A percentile compares a stretch with the other conserved stretches of the same genome.
Conservation (phyloP, 768 basidiomycete species). For the Xanthoconium purpureum region DNA sequence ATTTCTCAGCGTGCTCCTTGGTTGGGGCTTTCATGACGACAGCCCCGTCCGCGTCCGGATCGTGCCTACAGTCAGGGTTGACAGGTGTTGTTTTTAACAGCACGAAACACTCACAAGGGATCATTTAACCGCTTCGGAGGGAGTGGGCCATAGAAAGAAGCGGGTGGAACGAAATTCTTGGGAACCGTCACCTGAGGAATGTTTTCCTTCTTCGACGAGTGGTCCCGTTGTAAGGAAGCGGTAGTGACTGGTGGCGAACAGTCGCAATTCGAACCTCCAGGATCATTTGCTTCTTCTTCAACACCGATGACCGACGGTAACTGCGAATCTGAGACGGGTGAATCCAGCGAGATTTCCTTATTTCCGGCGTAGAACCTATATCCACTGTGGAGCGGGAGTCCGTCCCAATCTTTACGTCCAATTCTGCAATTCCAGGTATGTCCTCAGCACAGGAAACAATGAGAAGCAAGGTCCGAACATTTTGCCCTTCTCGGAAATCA, state of each 20-base stretch:
- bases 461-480: conserved; percentile 39
- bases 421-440: conserved; percentile 40
- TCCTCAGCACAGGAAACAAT: conserved; percentile 4
- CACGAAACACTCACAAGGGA: conserved; percentile 17
- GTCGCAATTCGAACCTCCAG: conserved; percentile 14
- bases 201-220: conserved; percentile 21
- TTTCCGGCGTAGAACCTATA: conserved; percentile 47
- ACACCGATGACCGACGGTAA: conserved; percentile 45
- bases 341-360: conserved; percentile 62
- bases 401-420: conserved; percentile 61
- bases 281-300: conserved; percentile 27
- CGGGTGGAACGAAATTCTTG: conserved; percentile 46
- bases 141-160: conserved; percentile 59
- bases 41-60: conserved; percentile 72
- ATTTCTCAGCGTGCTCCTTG: conserved; percentile 59
- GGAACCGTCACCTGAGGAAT: conserved; percentile 9
- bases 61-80: conserved; percentile 48
- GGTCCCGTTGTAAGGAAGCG: conserved; percentile 1
- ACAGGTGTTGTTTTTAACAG: neutral
- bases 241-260: conserved; percentile 15
- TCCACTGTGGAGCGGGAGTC: conserved; percentile 42
- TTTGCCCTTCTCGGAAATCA: conserved; percentile 71
- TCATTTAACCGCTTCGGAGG: conserved; percentile 28
- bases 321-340: conserved; percentile 45
- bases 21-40: conserved; percentile 83